These are phyloP conservation scores for Onygenales sp. DNA, from an alignment of 2,329 filamentous ascomycete genomes.

Conservation along the genomic window DNA sequence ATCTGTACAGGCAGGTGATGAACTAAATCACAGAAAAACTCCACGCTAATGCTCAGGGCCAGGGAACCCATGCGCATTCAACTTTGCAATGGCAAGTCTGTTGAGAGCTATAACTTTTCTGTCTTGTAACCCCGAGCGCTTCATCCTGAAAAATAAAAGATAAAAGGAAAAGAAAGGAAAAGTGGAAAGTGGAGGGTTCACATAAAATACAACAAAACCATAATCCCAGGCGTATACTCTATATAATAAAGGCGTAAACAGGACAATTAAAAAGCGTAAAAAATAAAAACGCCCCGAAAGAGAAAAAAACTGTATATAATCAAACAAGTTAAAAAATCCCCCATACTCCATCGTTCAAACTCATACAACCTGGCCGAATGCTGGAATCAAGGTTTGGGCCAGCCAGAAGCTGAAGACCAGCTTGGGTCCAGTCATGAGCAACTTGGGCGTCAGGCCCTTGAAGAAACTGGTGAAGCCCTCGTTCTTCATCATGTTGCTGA, in stretches of 20 bases:
- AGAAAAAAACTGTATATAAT: neutral
- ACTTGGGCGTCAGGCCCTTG: constrained; percentile 94
- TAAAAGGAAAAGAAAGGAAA: neutral
- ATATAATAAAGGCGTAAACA: too few species aligned
- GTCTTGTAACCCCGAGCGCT: neutral
- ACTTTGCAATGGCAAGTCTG: too few species aligned
- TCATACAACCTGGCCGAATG: constrained; percentile 64
- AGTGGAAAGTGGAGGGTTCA: neutral
- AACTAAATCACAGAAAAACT: too few species aligned
- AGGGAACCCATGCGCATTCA: too few species aligned
- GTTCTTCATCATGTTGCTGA: constrained; percentile 85
- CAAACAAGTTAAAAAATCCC: neutral
- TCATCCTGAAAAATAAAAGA: neutral
- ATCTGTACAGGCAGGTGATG: too few species aligned
- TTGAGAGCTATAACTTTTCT: too few species aligned
- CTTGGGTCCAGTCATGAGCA: constrained; percentile 98
- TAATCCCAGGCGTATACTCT: too few species aligned
- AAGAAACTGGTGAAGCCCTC: constrained; percentile 86
- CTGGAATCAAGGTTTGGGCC: constrained; percentile 92
- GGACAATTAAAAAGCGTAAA: too few species aligned
- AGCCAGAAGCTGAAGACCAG: constrained; percentile 99
- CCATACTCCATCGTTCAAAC: neutral
- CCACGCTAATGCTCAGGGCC: too few species aligned
- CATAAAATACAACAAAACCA: neutral
- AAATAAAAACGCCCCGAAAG: neutral